Evolutionary conservation across 805 yeast species (phyloP).

Genomic region (Nakazawaea molendinolei): DNA sequence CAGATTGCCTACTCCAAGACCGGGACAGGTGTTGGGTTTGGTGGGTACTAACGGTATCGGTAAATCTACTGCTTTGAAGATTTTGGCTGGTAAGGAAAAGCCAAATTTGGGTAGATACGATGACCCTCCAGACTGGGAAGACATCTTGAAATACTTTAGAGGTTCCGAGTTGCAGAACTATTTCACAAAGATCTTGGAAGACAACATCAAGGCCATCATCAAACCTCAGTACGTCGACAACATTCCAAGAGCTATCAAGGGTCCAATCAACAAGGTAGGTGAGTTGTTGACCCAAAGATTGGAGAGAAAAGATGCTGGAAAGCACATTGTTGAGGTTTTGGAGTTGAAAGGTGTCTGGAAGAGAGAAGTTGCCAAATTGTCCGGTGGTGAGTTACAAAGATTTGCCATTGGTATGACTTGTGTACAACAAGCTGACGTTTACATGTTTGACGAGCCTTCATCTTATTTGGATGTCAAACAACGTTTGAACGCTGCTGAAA

Average conservation of each 20-base stretch:
- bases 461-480: constrained; percentile 98
- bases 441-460: constrained; percentile 99
- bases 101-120: constrained; percentile 94
- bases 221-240: constrained; percentile 99
- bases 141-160: constrained; percentile 83
- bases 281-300: constrained; percentile 70
- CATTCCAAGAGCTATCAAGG: constrained; percentile 92
- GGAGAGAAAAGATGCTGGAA: constrained; percentile 65
- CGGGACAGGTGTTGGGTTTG: constrained; percentile 96
- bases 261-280: constrained; percentile 82
- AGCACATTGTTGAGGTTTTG: constrained; percentile 58
- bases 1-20: constrained; percentile 96
- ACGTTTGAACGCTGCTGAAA: constrained; percentile 94
- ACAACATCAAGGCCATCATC: constrained; percentile 90
- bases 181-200: constrained; percentile 90
- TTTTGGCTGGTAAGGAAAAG: constrained; percentile 94
- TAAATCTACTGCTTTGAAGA: constrained; percentile 93
- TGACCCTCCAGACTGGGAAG: constrained; percentile 97
- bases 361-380: constrained; percentile 84
- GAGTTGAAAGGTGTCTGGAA: constrained; percentile 71
- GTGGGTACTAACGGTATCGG: constrained; percentile 99
- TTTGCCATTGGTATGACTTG: constrained; percentile 97
- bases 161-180: constrained; percentile 97
- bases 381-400: constrained; percentile 99
- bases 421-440: constrained; percentile 90